A percentile compares a stretch with the other conserved stretches of the same genome.
Conservation (phyloP, 176 grass and related monocot species). For the Paspalum notatum region DNA sequence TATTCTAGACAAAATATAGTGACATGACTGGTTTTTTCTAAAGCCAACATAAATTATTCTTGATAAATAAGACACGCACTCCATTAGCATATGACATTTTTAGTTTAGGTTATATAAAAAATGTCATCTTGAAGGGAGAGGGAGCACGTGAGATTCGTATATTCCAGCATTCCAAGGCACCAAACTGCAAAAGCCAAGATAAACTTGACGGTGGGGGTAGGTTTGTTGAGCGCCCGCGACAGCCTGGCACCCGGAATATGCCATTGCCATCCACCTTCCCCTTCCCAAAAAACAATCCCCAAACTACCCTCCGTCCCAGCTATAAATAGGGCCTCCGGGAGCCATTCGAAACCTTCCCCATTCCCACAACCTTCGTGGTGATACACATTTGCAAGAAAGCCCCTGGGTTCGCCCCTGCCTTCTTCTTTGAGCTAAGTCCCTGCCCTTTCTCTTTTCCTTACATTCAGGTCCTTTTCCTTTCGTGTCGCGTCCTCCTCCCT, state of each 20-base stretch:
- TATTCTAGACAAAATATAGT: too few species aligned
- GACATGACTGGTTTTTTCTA: too few species aligned
- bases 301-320: neutral
- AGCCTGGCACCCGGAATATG: conserved; percentile 48
- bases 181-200: neutral
- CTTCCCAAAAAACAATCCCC: neutral
- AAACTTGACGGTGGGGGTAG: neutral
- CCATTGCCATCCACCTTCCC: conserved; percentile 9
- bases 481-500: neutral
- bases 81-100: too few species aligned
- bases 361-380: neutral
- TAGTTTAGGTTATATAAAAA: too few species aligned
- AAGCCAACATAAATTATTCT: too few species aligned
- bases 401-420: neutral
- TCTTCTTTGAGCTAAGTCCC: conserved; percentile 49
- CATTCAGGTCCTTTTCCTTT: neutral
- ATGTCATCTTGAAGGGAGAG: too few species aligned
- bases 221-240: neutral
- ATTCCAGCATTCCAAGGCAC: accelerated
- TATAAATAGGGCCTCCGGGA: conserved; percentile 33
- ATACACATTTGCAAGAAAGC: neutral
- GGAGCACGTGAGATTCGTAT: too few species aligned
- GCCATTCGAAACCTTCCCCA: conserved; percentile 12
- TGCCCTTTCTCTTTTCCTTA: neutral
- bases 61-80: too few species aligned